Evolutionary conservation across 345 rosid species (phyloP).

Genomic region (Brassica incana): DNA sequence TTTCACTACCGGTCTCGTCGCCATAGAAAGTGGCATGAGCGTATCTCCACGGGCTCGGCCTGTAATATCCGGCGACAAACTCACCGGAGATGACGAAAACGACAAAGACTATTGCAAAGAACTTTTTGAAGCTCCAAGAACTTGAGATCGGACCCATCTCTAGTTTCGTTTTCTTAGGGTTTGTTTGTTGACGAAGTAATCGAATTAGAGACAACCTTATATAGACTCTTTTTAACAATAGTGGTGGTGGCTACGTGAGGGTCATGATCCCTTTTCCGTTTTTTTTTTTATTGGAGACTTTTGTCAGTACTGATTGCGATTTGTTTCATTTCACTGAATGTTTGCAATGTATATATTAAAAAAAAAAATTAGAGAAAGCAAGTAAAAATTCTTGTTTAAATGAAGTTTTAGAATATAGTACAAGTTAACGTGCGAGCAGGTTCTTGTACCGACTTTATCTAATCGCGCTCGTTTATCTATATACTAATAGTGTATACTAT

Average conservation of each 20-base stretch:
- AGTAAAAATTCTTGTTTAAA: conserved; percentile 31
- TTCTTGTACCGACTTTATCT: conserved; percentile 35
- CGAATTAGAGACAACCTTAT: conserved; percentile 22
- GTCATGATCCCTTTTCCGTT: conserved; percentile 18
- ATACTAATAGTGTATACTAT: neutral
- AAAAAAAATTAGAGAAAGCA: neutral
- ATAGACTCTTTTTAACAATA: conserved; percentile 2
- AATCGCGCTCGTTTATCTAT: conserved; percentile 18
- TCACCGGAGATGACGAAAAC: conserved; percentile 32
- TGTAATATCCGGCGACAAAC: conserved; percentile 39
- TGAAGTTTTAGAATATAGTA: conserved; percentile 10
- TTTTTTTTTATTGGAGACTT: conserved; percentile 21
- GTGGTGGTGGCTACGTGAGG: conserved; percentile 42
- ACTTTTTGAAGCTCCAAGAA: conserved; percentile 48
- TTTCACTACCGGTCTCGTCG: conserved; percentile 61
- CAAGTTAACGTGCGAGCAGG: conserved; percentile 37
- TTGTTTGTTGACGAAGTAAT: conserved; percentile 27
- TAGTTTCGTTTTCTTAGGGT: neutral
- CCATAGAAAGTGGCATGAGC: conserved; percentile 81
- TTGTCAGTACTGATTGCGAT: conserved; percentile 35
- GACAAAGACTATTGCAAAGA: conserved; percentile 28
- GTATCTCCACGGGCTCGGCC: conserved; percentile 51
- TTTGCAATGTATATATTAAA: conserved; percentile 5
- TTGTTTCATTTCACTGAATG: conserved; percentile 28
- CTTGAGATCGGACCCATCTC: conserved; percentile 28